Evolutionary conservation across 805 yeast genomes (phyloP).

Genomic region (Schwanniomyces occidentalis): DNA sequence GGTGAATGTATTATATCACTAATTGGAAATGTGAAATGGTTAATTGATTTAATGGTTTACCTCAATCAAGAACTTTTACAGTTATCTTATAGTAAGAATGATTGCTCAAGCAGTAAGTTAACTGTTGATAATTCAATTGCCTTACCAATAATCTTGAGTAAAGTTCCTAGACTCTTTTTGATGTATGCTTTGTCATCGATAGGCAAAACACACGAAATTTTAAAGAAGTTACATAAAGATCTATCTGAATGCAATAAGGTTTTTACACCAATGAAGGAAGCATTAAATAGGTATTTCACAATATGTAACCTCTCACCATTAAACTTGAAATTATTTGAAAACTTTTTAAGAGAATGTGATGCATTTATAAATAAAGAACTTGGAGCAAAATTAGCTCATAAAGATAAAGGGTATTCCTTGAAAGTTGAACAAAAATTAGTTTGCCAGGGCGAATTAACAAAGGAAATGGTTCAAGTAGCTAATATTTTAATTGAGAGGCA

Average conservation of each 20-base stretch:
- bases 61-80: conserved; percentile 72
- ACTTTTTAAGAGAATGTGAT: conserved; percentile 61
- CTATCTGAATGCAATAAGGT: conserved; percentile 40
- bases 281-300: conserved; percentile 50
- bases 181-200: conserved; percentile 67
- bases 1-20: conserved; percentile 62
- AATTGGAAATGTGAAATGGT: conserved; percentile 85
- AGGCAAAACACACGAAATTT: conserved; percentile 58
- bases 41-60: conserved; percentile 72
- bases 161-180: conserved; percentile 68
- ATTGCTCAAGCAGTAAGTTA: conserved; percentile 19
- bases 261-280: conserved; percentile 52
- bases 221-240: conserved; percentile 57
- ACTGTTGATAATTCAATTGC: conserved; percentile 43
- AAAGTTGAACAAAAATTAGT: conserved; percentile 61
- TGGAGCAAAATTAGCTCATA: conserved; percentile 16
- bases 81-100: conserved; percentile 27
- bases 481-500: conserved; percentile 49
- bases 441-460: conserved; percentile 60
- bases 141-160: conserved; percentile 61
- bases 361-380: conserved; percentile 30
- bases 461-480: conserved; percentile 40
- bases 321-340: conserved; percentile 57
- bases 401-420: conserved; percentile 34
- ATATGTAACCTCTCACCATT: conserved; percentile 54